A percentile compares a stretch with the other conserved stretches of the same genome.
phyloP scores from a whole-genome alignment of 495 filamentous ascomycete genomes.

The Letharia lupina region DNA sequence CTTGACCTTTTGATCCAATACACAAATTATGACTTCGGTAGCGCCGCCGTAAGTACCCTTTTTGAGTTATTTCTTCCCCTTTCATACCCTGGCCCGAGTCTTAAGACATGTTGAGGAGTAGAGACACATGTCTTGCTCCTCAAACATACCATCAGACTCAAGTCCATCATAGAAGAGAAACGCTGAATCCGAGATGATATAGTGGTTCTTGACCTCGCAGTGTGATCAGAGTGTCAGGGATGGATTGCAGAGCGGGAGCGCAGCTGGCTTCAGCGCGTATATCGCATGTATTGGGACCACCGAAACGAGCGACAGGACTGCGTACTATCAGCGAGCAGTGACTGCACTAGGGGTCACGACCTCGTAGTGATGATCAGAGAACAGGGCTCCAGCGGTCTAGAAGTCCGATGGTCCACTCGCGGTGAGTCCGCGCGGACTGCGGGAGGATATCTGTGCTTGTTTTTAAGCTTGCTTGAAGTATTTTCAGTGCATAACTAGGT shows the following conservation, averaged over 20 bases:
- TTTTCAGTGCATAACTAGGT: slow-evolving; percentile 40
- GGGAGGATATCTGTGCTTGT: slow-evolving; percentile 50
- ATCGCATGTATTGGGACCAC: slow-evolving; percentile 56
- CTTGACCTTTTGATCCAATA: slow-evolving; percentile 51
- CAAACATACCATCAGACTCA: too few species aligned
- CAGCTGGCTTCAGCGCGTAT: slow-evolving; percentile 54
- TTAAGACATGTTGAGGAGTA: too few species aligned
- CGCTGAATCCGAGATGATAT: too few species aligned
- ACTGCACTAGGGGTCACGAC: slow-evolving; percentile 31
- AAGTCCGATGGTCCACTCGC: slow-evolving; percentile 60
- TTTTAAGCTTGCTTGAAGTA: slow-evolving; percentile 37
- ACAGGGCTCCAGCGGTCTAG: slow-evolving; percentile 37
- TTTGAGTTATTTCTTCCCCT: too few species aligned
- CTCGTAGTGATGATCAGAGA: background rate
- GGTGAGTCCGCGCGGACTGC: slow-evolving; percentile 44
- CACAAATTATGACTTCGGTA: slow-evolving; percentile 57
- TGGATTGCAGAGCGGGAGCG: slow-evolving; percentile 41
- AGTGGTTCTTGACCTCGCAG: slow-evolving; percentile 63
- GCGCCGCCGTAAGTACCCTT: slow-evolving; percentile 36
- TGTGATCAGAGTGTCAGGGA: slow-evolving; percentile 42
- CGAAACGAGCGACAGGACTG: slow-evolving; percentile 40
- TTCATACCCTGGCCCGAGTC: too few species aligned
- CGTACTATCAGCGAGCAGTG: slow-evolving; percentile 46
- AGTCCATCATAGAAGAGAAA: too few species aligned
- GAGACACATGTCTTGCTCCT: too few species aligned